Conservation (phyloP, 1,284 basidiomycete genomes). For the Microbotryum silenes-acaulis region DNA sequence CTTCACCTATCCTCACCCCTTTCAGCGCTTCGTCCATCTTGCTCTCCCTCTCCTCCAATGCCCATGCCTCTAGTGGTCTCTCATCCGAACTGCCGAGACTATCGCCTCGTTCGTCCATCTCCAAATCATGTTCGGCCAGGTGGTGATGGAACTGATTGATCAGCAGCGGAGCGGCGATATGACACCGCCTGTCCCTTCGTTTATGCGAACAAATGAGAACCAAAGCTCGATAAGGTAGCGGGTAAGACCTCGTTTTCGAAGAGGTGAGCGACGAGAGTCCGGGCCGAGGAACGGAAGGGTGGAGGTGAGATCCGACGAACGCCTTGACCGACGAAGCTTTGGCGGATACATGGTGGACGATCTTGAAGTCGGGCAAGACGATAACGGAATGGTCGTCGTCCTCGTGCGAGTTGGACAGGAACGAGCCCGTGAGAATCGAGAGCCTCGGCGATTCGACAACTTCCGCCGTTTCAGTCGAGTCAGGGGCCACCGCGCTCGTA, state of each 20-base stretch:
- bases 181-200: constrained; percentile 78
- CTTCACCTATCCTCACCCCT: constrained; percentile 43
- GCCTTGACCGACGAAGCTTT: too few relatives aligned
- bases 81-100: constrained; percentile 49
- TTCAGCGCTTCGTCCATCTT: constrained; percentile 49
- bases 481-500: too few relatives aligned
- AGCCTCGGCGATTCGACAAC: constrained; percentile 52
- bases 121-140: constrained; percentile 61
- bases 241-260: constrained; percentile 29
- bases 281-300: background rate
- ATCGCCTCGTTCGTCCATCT: constrained; percentile 64
- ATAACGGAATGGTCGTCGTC: constrained; percentile 60
- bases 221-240: constrained; percentile 64
- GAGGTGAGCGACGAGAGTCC: constrained; percentile 33
- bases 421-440: constrained; percentile 72
- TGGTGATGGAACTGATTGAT: constrained; percentile 45
- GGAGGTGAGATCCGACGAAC: constrained; percentile 44
- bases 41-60: constrained; percentile 40
- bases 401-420: constrained; percentile 50
- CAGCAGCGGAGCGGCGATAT: constrained; percentile 73
- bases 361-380: constrained; percentile 82
- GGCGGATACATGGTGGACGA: constrained; percentile 38
- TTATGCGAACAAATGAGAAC: constrained; percentile 83
- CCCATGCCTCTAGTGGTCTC: constrained; percentile 48
- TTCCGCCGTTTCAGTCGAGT: constrained; percentile 43